phyloP scores from a whole-genome alignment of 129 eudicot species.

The Rutidosis leptorrhynchoides region DNA sequence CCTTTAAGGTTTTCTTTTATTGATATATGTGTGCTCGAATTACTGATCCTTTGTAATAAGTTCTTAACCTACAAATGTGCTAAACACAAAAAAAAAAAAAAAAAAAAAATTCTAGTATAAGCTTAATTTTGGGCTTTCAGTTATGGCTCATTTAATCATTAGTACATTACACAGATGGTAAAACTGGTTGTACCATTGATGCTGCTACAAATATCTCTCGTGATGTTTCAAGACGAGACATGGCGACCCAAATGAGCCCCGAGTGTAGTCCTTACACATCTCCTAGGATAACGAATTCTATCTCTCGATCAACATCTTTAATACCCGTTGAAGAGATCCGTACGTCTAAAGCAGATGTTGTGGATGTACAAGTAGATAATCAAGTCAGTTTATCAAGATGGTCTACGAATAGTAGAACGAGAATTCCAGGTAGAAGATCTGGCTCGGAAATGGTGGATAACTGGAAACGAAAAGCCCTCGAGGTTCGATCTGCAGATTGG shows the following conservation, averaged over 20 bases:
- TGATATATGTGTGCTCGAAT: not conserved
- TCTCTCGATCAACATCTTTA: slow-evolving; percentile 44
- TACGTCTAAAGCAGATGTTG: slow-evolving; percentile 58
- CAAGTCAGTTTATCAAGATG: slow-evolving; percentile 79
- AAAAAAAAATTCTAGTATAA: not conserved
- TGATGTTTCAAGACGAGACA: slow-evolving; percentile 84
- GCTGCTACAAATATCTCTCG: slow-evolving; percentile 46
- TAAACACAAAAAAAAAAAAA: not conserved
- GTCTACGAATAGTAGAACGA: slow-evolving; percentile 59
- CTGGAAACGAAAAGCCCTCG: slow-evolving; percentile 71
- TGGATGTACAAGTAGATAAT: slow-evolving; percentile 82
- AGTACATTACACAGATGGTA: slow-evolving; percentile 53
- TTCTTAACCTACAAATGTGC: not conserved
- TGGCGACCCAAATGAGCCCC: slow-evolving; percentile 99
- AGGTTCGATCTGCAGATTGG: slow-evolving; percentile 63
- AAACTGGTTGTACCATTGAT: slow-evolving; percentile 36
- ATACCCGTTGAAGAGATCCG: slow-evolving; percentile 47
- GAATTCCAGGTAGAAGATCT: slow-evolving; percentile 32
- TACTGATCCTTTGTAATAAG: not conserved
- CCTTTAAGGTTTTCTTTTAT: slow-evolving; percentile 4
- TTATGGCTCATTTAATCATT: slow-evolving; percentile 13
- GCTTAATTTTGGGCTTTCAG: not conserved
- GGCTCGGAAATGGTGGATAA: slow-evolving; percentile 54
- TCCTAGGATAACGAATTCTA: slow-evolving; percentile 44
- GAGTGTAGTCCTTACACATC: slow-evolving; percentile 73